A percentile compares a stretch with the other conserved stretches of the same genome.
Conservation (phyloP, 805 yeast genomes). For the Yueomyces sp. region DNA sequence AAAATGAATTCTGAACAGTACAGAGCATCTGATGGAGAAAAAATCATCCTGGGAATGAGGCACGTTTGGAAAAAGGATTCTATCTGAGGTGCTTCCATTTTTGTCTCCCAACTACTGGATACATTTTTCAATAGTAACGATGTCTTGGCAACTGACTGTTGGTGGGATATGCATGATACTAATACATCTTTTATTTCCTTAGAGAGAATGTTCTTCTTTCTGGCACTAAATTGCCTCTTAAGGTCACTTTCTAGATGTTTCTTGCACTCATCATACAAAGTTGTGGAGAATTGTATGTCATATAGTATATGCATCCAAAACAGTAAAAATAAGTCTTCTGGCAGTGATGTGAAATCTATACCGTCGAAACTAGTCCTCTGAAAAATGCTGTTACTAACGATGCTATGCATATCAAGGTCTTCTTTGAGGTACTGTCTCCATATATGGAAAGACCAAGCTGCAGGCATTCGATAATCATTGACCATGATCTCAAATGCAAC, state of each 20-base stretch:
- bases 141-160: conserved; percentile 7
- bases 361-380: conserved; percentile 7
- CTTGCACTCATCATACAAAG: conserved; percentile 36
- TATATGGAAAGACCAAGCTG: conserved; percentile 60
- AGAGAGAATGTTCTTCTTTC: conserved; percentile 7
- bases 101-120: conserved; percentile 7
- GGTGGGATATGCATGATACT: conserved; percentile 12
- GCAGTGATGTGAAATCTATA: conserved; percentile 19
- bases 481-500: conserved; percentile 30
- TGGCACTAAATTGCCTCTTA: conserved; percentile 4
- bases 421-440: conserved; percentile 44
- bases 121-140: conserved; percentile 3
- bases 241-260: conserved; percentile 6
- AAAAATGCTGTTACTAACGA: conserved; percentile 5
- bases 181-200: conserved; percentile 9
- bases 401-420: conserved; percentile 7
- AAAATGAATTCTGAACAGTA: conserved; percentile 51
- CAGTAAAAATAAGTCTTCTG: conserved; percentile 34
- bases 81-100: conserved; percentile 11
- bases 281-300: conserved; percentile 46
- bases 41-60: conserved; percentile 60
- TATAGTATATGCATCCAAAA: conserved; percentile 69
- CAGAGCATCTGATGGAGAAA: conserved; percentile 74
- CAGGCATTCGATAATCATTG: conserved; percentile 31
- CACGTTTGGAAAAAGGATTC: conserved; percentile 44